phyloP scores from a whole-genome alignment of 140 eudicot species.

The Ambrosia hybrid region DNA sequence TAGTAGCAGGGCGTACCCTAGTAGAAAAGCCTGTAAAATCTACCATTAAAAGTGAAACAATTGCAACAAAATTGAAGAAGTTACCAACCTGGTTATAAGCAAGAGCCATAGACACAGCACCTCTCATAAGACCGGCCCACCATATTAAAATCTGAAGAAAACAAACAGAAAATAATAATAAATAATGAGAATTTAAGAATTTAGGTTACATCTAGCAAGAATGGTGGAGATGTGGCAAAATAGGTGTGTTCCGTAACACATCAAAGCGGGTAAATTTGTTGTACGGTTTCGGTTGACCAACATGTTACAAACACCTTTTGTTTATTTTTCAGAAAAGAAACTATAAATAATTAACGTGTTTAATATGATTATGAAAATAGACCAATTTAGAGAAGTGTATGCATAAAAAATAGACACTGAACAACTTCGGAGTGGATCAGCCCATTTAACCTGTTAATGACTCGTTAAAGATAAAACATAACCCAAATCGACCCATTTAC shows the following conservation, averaged over 20 bases:
- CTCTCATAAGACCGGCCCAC: constrained; percentile 93
- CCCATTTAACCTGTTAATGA: not conserved
- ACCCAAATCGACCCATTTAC: not conserved
- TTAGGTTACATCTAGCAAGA: constrained; percentile 4
- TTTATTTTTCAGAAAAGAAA: not conserved
- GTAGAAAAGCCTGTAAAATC: not conserved
- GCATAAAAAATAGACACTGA: too few relatives aligned
- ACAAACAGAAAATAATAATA: not conserved
- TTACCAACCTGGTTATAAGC: constrained; percentile 73
- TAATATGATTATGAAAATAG: not conserved
- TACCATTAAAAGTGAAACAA: not conserved
- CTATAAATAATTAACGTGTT: not conserved
- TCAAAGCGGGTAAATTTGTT: not conserved
- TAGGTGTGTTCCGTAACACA: not conserved
- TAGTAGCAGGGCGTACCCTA: not conserved
- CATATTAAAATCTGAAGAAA: constrained; percentile 51
- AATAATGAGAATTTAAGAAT: not conserved
- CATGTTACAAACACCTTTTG: not conserved
- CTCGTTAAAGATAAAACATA: not conserved
- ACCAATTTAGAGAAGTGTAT: not conserved
- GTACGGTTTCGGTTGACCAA: not conserved
- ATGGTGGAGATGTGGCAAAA: constrained; percentile 11
- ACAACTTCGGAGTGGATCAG: too few relatives aligned
- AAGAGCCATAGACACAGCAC: constrained; percentile 80
- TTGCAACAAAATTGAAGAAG: constrained; percentile 21